phyloP scores from a whole-genome alignment of 2,329 filamentous ascomycete species.

The Botrytis fabae region DNA sequence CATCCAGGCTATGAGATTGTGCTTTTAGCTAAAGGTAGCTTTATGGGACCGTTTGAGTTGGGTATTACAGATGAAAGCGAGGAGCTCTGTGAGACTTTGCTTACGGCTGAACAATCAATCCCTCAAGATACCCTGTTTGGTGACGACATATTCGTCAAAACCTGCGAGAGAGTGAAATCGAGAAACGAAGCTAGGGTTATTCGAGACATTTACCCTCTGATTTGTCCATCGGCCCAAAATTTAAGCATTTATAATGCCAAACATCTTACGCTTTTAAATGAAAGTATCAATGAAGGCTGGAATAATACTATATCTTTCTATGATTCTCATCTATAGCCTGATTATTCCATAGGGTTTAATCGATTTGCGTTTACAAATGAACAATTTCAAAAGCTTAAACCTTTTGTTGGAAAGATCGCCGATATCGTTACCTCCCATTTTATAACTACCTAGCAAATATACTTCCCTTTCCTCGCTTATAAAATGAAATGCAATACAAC shows the following conservation, averaged over 20 bases:
- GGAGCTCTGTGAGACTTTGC: too few species aligned
- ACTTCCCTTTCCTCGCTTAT: constrained; percentile 47
- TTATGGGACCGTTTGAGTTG: constrained; percentile 41
- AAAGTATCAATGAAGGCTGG: constrained; percentile 48
- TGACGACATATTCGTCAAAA: background rate
- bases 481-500: constrained; percentile 49
- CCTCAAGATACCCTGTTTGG: background rate
- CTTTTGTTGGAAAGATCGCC: too few species aligned
- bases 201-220: constrained; percentile 11
- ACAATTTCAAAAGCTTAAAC: constrained; percentile 38
- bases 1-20: constrained; percentile 42
- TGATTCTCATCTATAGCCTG: constrained; percentile 40
- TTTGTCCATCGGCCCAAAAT: constrained; percentile 7
- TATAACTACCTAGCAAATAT: too few species aligned
- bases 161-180: background rate
- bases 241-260: background rate
- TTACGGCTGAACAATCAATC: background rate
- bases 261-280: constrained; percentile 40
- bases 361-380: constrained; percentile 44
- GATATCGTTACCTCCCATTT: too few species aligned
- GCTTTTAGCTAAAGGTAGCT: constrained; percentile 45
- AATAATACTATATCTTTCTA: constrained; percentile 7
- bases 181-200: constrained; percentile 1
- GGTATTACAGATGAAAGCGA: constrained; percentile 39
- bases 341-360: constrained; percentile 47